Evolutionary conservation across 768 basidiomycete genomes (phyloP).

Genomic region (Porphyrellus cyaneotinctus): DNA sequence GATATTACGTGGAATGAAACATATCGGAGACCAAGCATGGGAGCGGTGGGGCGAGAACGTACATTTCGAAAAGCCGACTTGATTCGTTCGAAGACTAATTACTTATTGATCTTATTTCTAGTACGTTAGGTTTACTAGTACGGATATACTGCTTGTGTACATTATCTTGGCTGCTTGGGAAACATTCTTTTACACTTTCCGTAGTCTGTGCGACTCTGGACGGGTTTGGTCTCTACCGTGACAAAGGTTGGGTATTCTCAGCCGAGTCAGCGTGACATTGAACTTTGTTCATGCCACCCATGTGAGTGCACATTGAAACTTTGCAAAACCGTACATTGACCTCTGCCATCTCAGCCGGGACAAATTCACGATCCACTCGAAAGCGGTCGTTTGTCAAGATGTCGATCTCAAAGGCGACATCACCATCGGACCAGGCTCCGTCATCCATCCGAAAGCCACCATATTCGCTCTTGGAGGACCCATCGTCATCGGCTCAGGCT

Average conservation of each 20-base stretch:
- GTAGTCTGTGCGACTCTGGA: neutral
- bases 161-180: slow-evolving; percentile 7
- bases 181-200: neutral
- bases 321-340: neutral
- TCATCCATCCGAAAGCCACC: slow-evolving; percentile 92
- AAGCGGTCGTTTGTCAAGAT: slow-evolving; percentile 88
- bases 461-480: slow-evolving; percentile 90
- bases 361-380: slow-evolving; percentile 87
- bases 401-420: slow-evolving; percentile 93
- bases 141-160: slow-evolving; percentile 18
- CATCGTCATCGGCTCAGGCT: slow-evolving; percentile 82
- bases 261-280: neutral
- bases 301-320: slow-evolving; percentile 17
- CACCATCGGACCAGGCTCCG: slow-evolving; percentile 86
- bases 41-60: slow-evolving; percentile 38
- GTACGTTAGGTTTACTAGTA: slow-evolving; percentile 9
- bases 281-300: slow-evolving; percentile 26
- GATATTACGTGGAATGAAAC: slow-evolving; percentile 36
- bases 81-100: slow-evolving; percentile 12
- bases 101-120: slow-evolving; percentile 19
- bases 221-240: no score
- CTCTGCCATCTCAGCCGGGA: slow-evolving; percentile 55
- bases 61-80: slow-evolving; percentile 29
- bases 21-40: slow-evolving; percentile 42
- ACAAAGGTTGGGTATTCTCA: no score